Base-by-base conservation (phyloP, 805 yeast species). In the Kluyveromyces siamensis region DNA sequence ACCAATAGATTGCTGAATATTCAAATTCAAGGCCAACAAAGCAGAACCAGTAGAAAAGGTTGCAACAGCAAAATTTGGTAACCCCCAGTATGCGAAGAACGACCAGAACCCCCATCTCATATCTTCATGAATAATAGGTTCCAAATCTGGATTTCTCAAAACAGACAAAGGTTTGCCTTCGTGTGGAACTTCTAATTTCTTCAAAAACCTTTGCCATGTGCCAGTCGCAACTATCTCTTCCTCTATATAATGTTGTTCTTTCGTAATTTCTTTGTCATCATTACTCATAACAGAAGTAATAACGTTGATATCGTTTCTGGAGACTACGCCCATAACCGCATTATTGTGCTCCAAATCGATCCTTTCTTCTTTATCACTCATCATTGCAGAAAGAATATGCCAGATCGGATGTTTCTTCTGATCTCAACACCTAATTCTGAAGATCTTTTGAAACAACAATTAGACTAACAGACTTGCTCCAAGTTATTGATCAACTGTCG, bases 101-200 rank as follows among this genome's bases (percentile, higher is more conserved):
- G 69, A 61, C 56, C 61, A 61, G 25, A 60, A 53, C 33, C 57
- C 64, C 72, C 72, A 71, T 0, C 72, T 68, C 50, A 72, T 57
- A 40, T 70, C 63, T 6, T 56, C 55, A 10, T 50, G 58, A 9
- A 68, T 66, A 10, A 70, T 67, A 10, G 74, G 73, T 37, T 68
- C 69, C 41, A 70, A 50, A 53, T 71, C 75, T 41, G 63, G 59
- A 49, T 70, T 71, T 19, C 72, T 65, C 47, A 66, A 49, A n/a
- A 55, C 48, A 33, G 67, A 67, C 11, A 64, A 55, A 8, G 57
- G 58, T 18, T 57, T 55, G 18, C 51, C 60, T 42, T 60, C 63
- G 38, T 58, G 55, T 21, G 70, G 63, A 16, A 59, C 61, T 43
- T 62, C 57, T 42, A 65, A 47, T 46, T 48, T 53, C 21, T 42